Evolutionary conservation across 2,329 filamentous ascomycete genomes (phyloP), one percentile per base, ranked within the genome.

Genomic region (Fusarium annulatum): DNA sequence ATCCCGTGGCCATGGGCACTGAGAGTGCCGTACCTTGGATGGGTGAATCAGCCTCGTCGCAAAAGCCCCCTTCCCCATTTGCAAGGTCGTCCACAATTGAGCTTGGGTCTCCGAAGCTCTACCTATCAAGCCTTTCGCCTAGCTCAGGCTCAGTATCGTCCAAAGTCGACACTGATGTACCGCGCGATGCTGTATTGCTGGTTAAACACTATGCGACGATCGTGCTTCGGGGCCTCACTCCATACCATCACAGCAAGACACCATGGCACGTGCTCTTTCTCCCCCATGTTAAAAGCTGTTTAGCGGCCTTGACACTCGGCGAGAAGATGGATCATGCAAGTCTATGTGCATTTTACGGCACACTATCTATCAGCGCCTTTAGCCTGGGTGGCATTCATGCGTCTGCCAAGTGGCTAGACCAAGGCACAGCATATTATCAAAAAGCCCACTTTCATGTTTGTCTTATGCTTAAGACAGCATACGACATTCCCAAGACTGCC

Each of bases 171-270:
- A 43, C 19, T 9, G 42, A 60, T 4, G 57, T 74, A 0, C 72
- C 72, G 0, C 30, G 26, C 2, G 72, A 74, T 16, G 69, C 72
- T n/a, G 64, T 75, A 0, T 53, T 74, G 2, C 15, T 74, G 0
- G 21, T 74, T 0, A 74, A 75, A 15, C 72, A 74, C 4, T 74
- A 75, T 11, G 58, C 64, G 0, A 70, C 72, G 2, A 67, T 51
- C 2, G 61, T 74, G 4, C 72, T 74, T 9, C 65, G 61, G 1
- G 72, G 72, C 1, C 18, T 74, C 4, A 75, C 72, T 0, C 72
- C 72, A 1, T 74, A 75, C 26, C 60, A 58, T 1, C 72, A 74
- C 10, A 75, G 72, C 39, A 74, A 74, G 4, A 74, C 72, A 8
- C 72, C 72, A 0, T 74, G 72, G 72, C 72, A 74, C 16, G 36